phyloP scores from a whole-genome alignment of 495 filamentous ascomycete species.

The Parmelia sp. region DNA sequence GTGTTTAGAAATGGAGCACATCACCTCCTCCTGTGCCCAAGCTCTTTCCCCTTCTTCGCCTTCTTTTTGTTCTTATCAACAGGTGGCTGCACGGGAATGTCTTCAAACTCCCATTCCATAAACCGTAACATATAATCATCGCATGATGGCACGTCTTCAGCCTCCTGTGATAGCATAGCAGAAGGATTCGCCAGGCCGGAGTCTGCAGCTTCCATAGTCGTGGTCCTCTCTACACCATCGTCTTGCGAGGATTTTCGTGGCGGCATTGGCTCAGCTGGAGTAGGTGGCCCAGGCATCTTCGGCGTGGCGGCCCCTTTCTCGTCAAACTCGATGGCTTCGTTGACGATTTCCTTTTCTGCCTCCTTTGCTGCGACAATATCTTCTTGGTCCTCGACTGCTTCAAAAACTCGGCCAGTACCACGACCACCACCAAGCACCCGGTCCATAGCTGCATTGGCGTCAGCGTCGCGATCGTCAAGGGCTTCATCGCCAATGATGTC shows the following conservation, averaged over 20 bases:
- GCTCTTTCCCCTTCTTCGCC: constrained; percentile 61
- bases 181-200: constrained; percentile 22
- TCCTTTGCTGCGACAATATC: constrained; percentile 81
- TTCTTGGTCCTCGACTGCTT: constrained; percentile 86
- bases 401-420: constrained; percentile 57
- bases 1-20: neutral
- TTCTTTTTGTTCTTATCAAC: constrained; percentile 76
- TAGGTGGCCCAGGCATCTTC: constrained; percentile 30
- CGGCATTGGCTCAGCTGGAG: constrained; percentile 28
- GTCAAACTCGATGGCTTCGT: constrained; percentile 87
- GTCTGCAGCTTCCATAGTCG: constrained; percentile 40
- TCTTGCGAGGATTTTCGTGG: constrained; percentile 35
- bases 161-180: constrained; percentile 32
- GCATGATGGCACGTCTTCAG: constrained; percentile 30
- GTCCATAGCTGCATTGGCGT: constrained; percentile 78
- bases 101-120: constrained; percentile 70
- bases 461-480: constrained; percentile 50
- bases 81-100: constrained; percentile 71
- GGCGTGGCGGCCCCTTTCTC: constrained; percentile 51
- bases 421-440: constrained; percentile 61
- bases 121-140: constrained; percentile 77
- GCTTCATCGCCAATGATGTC: constrained; percentile 60
- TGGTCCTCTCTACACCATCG: constrained; percentile 41
- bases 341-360: constrained; percentile 79
- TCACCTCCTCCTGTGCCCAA: constrained; percentile 33